phyloP scores from a whole-genome alignment of 2,329 filamentous ascomycete genomes.

The Pyricularia pennisetigena region DNA sequence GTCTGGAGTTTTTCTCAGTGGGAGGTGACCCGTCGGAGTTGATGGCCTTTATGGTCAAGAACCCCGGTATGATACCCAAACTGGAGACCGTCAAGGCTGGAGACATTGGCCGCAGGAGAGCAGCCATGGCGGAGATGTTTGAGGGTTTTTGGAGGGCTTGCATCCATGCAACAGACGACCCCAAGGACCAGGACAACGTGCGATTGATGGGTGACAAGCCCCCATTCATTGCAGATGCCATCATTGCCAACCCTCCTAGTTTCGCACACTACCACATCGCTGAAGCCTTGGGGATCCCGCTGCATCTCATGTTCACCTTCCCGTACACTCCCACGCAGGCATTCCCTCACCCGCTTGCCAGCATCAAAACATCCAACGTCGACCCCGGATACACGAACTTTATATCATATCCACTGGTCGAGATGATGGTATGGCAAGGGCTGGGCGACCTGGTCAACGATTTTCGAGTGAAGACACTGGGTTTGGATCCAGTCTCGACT shows the following conservation, averaged over 20 bases:
- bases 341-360: constrained; percentile 71
- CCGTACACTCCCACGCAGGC: constrained; percentile 67
- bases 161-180: constrained; percentile 62
- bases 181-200: constrained; percentile 47
- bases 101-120: constrained; percentile 57
- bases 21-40: constrained; percentile 72
- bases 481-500: constrained; percentile 63
- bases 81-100: constrained; percentile 63
- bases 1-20: constrained; percentile 71
- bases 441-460: constrained; percentile 70
- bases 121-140: constrained; percentile 73
- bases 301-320: constrained; percentile 86
- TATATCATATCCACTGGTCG: constrained; percentile 70
- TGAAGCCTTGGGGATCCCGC: constrained; percentile 64
- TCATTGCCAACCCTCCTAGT: constrained; percentile 74
- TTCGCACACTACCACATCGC: constrained; percentile 75
- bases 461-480: constrained; percentile 59
- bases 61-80: constrained; percentile 66
- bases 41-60: constrained; percentile 86
- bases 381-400: constrained; percentile 69
- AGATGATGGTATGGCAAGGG: constrained; percentile 88
- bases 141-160: constrained; percentile 75
- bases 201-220: constrained; percentile 54
- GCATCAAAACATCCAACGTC: constrained; percentile 62
- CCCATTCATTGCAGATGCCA: constrained; percentile 64